These are phyloP conservation scores for Basidioascus undulatus DNA, from an alignment of 768 basidiomycete genomes.

Conservation along the genomic window DNA sequence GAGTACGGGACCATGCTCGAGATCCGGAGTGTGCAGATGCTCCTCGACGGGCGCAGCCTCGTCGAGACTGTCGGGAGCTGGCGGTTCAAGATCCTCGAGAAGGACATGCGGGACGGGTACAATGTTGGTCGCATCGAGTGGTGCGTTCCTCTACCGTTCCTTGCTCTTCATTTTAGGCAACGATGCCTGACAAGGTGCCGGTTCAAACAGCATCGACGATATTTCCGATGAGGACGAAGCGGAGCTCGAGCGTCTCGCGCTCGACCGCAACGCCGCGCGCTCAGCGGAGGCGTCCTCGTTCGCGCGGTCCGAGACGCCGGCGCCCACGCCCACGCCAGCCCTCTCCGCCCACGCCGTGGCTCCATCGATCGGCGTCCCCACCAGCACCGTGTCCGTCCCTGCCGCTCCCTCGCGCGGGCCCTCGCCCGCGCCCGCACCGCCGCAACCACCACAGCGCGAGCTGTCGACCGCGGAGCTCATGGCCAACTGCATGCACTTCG, in stretches of 20 bases:
- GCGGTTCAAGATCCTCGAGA: conserved; percentile 68
- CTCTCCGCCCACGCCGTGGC: not conserved
- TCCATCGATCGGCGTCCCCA: not conserved
- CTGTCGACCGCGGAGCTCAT: conserved; percentile 33
- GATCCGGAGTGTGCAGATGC: conserved; percentile 62
- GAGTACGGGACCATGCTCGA: conserved; percentile 89
- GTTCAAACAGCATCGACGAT: conserved; percentile 20
- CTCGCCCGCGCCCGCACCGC: not conserved
- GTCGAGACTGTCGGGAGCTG: conserved; percentile 46
- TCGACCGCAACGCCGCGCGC: conserved; percentile 1
- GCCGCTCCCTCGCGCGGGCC: not conserved
- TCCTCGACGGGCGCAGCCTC: conserved; percentile 71
- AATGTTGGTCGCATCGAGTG: conserved; percentile 19
- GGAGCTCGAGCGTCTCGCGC: conserved; percentile 17
- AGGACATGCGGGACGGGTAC: conserved; percentile 69
- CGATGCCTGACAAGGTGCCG: conserved; percentile 1
- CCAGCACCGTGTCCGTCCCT: not conserved
- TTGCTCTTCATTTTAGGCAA: conserved; percentile 1
- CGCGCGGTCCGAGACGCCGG: not conserved
- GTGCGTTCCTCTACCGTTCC: not conserved
- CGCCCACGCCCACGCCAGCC: not conserved
- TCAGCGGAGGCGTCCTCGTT: not conserved
- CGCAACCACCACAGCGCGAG: conserved; percentile 7
- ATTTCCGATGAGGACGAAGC: conserved; percentile 22
- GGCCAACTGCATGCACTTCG: conserved; percentile 33